Conservation (phyloP, 305 asterid species). For the Rubia balearica region DNA sequence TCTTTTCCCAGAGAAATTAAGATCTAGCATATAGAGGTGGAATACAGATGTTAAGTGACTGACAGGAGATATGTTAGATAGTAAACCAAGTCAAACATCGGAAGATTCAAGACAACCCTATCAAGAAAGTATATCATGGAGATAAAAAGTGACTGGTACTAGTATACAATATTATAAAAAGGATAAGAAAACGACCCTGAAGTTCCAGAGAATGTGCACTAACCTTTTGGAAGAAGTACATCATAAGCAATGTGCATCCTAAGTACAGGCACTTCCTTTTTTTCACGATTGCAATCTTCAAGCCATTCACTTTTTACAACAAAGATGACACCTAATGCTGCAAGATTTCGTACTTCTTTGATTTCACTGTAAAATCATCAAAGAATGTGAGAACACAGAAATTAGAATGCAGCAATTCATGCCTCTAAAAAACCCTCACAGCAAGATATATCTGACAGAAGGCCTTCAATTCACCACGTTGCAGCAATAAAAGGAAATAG, state of each 20-base stretch:
- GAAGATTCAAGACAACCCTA: not conserved
- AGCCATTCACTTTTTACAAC: conserved; percentile 83
- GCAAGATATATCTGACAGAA: not conserved
- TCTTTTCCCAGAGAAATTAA: conserved; percentile 34
- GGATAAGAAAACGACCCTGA: conserved; percentile 14
- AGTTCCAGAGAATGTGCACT: conserved; percentile 13
- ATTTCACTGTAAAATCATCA: conserved; percentile 62
- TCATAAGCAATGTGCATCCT: conserved; percentile 79
- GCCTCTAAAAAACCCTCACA: not conserved
- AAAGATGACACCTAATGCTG: conserved; percentile 69
- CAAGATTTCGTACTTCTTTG: conserved; percentile 67
- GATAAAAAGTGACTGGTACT: not conserved
- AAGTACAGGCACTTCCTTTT: conserved; percentile 73
- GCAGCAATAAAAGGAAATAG: not conserved
- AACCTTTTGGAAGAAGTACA: conserved; percentile 88
- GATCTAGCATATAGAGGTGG: conserved; percentile 38
- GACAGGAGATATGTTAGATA: not conserved
- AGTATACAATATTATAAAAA: not conserved
- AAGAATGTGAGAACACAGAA: conserved; percentile 20
- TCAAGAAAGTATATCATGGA: not conserved
- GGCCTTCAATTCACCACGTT: conserved; percentile 5
- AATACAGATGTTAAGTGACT: conserved; percentile 1
- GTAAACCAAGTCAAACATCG: not conserved
- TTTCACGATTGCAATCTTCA: conserved; percentile 66
- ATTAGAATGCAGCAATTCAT: conserved; percentile 4